Evolutionary conservation across 768 basidiomycete species (phyloP).

Genomic region (Suillus decipiens): DNA sequence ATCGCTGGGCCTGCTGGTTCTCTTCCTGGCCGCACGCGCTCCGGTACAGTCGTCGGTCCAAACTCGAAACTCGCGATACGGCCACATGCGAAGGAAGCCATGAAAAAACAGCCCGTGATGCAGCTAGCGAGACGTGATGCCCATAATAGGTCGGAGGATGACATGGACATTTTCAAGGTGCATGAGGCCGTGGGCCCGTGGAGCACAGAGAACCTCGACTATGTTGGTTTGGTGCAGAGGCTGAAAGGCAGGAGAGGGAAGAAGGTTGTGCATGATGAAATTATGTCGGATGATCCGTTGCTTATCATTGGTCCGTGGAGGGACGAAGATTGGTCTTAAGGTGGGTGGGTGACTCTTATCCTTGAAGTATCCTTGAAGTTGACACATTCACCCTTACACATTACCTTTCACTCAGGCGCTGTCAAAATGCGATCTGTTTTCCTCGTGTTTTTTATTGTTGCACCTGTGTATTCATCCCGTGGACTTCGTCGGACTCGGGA

Average conservation of each 20-base stretch:
- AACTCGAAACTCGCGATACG: conserved; percentile 25
- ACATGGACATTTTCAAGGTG: conserved; percentile 26
- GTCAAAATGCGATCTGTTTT: background rate
- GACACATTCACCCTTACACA: background rate
- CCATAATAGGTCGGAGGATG: conserved; percentile 21
- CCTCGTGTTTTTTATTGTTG: background rate
- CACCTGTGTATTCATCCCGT: background rate
- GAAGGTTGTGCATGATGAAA: conserved; percentile 1
- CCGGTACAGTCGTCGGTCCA: conserved; percentile 46
- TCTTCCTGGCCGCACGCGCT: conserved; percentile 41
- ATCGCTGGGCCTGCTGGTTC: conserved; percentile 7
- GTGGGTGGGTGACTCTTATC: conserved; percentile 7
- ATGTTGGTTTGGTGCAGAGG: conserved; percentile 20
- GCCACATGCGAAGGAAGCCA: background rate
- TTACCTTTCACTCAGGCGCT: background rate
- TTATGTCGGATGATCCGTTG: conserved; percentile 28
- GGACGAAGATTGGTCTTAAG: conserved; percentile 14
- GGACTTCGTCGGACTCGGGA: background rate
- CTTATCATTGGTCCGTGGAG: conserved; percentile 24
- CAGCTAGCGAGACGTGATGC: background rate
- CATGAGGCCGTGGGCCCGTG: conserved; percentile 10
- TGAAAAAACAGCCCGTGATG: conserved; percentile 2
- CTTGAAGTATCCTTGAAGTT: no score
- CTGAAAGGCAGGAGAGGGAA: background rate
- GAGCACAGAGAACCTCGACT: conserved; percentile 21